Base-by-base conservation (phyloP, 2,329 filamentous ascomycete species). In the Alternaria sp. region DNA sequence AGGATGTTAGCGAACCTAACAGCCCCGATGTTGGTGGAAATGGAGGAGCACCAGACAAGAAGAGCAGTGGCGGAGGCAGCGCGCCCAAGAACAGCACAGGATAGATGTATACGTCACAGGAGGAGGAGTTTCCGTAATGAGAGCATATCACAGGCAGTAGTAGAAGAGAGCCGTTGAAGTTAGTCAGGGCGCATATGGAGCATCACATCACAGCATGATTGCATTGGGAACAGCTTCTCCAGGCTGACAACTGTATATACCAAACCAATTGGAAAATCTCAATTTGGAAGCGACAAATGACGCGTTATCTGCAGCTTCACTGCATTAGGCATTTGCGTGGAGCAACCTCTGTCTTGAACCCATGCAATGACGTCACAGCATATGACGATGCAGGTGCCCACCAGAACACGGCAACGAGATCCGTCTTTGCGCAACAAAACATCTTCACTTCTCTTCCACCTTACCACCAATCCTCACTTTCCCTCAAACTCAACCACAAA, bases 1-100 rank as follows among this genome's bases (percentile, higher is more conserved):
- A 78, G 48, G 85, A 87, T 1, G 80, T 89, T 18, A 87, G 84
- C 67, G 73, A 84, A 66, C 81, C 82, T 62, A 82, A 83, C 43
- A 79, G 65, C 38, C 64, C 63, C 74, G 43, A 71, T 62, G 66
- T 80, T 68, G 59, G 77, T 67, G 65, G 85, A 74, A 73, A 74
- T 69, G 56, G 78, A 73, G 63, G 81, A 75, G 69, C 68, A 16
- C 70, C 70, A 18, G 71, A 72, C 34, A 70, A 64, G 57, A 72
- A 68, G 64, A 67, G 66, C 58, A 80, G 74, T 61, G 77, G 78
- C 5, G 73, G 67, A 27, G 76, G 78, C 12, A 77, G 77, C 63
- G 54, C 78, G 57, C 70, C 74, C n/a, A 79, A 80, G 68, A 70
- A 74, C 52, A 76, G 60, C 43, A 30, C 54, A 5, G 56, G 75